Evolutionary conservation across 2,329 filamentous ascomycete genomes (phyloP).

Genomic region (Xylaria sp.): DNA sequence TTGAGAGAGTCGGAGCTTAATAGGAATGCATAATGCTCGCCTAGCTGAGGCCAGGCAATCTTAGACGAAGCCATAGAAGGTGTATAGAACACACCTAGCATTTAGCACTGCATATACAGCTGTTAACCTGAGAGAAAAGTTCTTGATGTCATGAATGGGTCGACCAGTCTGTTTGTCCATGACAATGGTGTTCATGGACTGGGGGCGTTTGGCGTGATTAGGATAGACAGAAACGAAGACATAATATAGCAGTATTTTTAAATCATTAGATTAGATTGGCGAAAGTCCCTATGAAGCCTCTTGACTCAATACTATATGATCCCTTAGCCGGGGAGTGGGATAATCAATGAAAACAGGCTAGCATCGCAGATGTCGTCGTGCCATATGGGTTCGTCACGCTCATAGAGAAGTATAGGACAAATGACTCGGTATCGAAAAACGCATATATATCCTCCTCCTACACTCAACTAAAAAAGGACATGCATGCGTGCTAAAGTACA

Average conservation of each 20-base stretch:
- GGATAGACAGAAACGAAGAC: neutral
- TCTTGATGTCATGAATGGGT: neutral
- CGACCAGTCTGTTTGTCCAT: neutral
- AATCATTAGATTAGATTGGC: too few species aligned
- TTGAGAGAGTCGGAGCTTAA: neutral
- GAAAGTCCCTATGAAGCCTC: too few species aligned
- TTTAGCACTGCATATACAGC: conserved; percentile 1
- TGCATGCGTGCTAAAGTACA: conserved; percentile 24
- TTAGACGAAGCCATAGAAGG: neutral
- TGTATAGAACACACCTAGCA: neutral
- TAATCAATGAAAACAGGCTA: neutral
- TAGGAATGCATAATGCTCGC: neutral
- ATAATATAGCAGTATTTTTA: too few species aligned
- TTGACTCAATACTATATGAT: neutral
- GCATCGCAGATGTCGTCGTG: neutral
- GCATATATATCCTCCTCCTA: conserved; percentile 13
- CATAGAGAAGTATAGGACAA: neutral
- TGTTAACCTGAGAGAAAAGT: neutral
- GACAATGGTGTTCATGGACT: conserved; percentile 3
- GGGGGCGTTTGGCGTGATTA: conserved; percentile 21
- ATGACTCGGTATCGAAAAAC: neutral
- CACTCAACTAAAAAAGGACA: conserved; percentile 25
- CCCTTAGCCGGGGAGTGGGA: neutral
- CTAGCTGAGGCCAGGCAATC: neutral
- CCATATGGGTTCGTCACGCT: neutral